Conservation (phyloP, 352 stramenopile genomes). For the Poterioochromonas sp. region DNA sequence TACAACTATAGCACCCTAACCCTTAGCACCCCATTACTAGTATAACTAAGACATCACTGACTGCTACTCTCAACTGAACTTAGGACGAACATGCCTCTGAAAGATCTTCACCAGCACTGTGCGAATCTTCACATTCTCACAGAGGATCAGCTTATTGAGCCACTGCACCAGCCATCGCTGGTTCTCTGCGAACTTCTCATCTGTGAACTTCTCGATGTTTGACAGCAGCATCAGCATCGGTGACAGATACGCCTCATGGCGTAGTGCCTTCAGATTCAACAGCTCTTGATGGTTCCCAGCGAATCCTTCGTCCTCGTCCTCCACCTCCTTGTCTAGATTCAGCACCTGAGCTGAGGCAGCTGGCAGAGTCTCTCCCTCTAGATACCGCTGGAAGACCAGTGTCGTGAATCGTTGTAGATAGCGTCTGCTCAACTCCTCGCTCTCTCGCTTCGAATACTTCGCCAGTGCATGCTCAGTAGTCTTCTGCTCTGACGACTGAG, state of each 20-base stretch:
- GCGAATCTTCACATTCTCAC: constrained; percentile 1
- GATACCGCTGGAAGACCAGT: no score
- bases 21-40: no score
- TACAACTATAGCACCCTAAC: no score
- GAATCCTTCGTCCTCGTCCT: background rate
- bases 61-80: no score
- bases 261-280: background rate
- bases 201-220: background rate
- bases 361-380: no score
- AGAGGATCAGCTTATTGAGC: background rate
- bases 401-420: constrained; percentile 1
- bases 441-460: background rate
- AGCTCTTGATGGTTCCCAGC: background rate
- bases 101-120: background rate
- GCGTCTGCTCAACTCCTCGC: background rate
- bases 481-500: background rate
- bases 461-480: background rate
- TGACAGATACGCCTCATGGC: background rate
- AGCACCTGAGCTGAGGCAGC: no score
- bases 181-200: background rate
- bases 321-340: background rate
- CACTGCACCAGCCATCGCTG: background rate
- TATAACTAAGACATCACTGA: no score
- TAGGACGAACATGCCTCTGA: background rate
- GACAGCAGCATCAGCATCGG: background rate